These are phyloP conservation scores for Glycine soja DNA, from an alignment of 306 rosid species.

Conservation along the genomic window DNA sequence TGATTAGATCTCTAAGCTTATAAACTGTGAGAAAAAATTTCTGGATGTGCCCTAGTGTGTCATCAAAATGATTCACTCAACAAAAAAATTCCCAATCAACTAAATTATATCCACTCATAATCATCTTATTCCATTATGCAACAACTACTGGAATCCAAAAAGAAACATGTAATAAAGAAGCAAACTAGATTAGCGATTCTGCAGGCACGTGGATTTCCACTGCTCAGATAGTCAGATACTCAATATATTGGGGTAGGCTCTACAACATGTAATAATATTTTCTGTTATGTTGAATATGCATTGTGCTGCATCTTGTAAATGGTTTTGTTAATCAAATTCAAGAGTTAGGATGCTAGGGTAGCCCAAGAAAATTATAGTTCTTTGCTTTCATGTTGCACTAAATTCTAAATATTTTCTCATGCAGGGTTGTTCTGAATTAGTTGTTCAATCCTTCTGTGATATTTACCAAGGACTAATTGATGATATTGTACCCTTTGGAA, in stretches of 20 bases:
- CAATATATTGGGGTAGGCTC: too few relatives aligned
- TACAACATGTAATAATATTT: background rate
- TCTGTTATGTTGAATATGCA: background rate
- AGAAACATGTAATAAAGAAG: too few relatives aligned
- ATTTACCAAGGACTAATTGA: conserved; percentile 60
- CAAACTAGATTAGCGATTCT: too few relatives aligned
- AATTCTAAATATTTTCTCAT: conserved; percentile 49
- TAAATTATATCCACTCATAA: too few relatives aligned
- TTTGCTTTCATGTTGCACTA: conserved; percentile 31
- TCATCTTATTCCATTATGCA: too few relatives aligned
- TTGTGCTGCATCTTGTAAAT: conserved; percentile 18
- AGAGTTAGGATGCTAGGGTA: background rate
- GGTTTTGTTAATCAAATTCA: conserved; percentile 30
- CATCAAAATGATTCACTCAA: too few relatives aligned
- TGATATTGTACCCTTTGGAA: conserved; percentile 72
- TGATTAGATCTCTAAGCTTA: background rate
- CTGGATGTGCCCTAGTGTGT: too few relatives aligned
- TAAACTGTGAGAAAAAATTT: too few relatives aligned
- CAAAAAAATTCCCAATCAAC: too few relatives aligned
- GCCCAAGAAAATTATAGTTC: conserved; percentile 20
- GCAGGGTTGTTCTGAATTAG: conserved; percentile 70
- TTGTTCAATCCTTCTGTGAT: conserved; percentile 66
- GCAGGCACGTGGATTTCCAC: too few relatives aligned
- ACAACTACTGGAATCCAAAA: too few relatives aligned
- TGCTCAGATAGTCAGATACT: too few relatives aligned